Conservation (phyloP, 768 basidiomycete species). For the Coprinopsis marcescibilis region DNA sequence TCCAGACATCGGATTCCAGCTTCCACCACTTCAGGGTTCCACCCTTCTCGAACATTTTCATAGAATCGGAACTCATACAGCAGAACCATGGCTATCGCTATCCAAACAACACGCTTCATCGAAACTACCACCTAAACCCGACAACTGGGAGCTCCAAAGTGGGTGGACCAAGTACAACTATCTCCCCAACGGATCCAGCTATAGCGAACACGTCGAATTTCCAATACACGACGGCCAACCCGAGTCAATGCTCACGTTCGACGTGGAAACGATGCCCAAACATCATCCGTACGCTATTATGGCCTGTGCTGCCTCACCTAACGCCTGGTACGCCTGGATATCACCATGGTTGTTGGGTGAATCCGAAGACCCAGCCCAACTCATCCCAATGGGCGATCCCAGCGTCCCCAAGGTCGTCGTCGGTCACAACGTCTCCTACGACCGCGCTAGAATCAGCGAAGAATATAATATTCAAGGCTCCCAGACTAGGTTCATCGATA, state of each 20-base stretch:
- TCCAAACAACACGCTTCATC: conserved; percentile 51
- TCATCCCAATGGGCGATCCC: conserved; percentile 68
- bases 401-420: conserved; percentile 59
- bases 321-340: conserved; percentile 94
- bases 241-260: conserved; percentile 79
- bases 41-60: conserved; percentile 89
- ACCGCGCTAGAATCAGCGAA: conserved; percentile 74
- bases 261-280: conserved; percentile 89
- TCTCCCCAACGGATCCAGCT: conserved; percentile 69
- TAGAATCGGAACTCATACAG: conserved; percentile 58
- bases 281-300: conserved; percentile 80
- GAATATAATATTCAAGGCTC: conserved; percentile 74
- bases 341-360: conserved; percentile 85
- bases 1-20: conserved; percentile 71
- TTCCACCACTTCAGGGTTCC: conserved; percentile 78
- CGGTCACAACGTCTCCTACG: conserved; percentile 95
- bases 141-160: conserved; percentile 45
- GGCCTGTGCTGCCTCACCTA: conserved; percentile 78
- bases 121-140: conserved; percentile 53
- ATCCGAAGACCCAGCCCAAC: conserved; percentile 48
- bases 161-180: conserved; percentile 90
- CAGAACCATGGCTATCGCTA: conserved; percentile 75
- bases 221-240: conserved; percentile 58
- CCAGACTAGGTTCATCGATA: conserved; percentile 82
- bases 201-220: conserved; percentile 63